Evolutionary conservation across 2,329 filamentous ascomycete genomes (phyloP), one percentile per base, ranked within the genome.

Genomic region (Diplodia seriata): DNA sequence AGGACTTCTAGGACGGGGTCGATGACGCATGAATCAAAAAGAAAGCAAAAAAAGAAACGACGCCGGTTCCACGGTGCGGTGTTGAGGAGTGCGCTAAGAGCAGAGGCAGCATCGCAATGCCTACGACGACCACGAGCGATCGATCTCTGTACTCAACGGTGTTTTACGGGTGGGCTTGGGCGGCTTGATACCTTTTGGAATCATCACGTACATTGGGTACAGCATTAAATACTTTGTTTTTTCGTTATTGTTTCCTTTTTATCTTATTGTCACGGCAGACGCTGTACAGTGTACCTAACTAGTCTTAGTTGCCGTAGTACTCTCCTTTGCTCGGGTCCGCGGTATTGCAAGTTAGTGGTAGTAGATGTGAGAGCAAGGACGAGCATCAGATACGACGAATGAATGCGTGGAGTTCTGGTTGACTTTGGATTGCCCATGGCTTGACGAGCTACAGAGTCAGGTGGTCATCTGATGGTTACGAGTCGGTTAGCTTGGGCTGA

Each of bases 1-100:
- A 84, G 70, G 90, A 91, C 70, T 94, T 94, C 78, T 93, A 69
- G 43, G 14, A 36, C 15, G 15, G 49, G 38, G 36, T 6, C 18
- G 5, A 57, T 33, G 64, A 62, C 23, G 57, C 26, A 63, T 38
- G 26, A 63, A 51, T 36, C 29, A 47, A 63, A 36, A 63, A 36
- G 31, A 56, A 57, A 43, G 29, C 23, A 31, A 15, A 59, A 43
- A 59, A 43, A 12, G n/a, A 57, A 31, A 51, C 38, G n/a, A 29
- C 51, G 59, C 33, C 31, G 59, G 40, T 15, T 15, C 23, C n/a
- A 61, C 18, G 20, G 26, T 18, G 14, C 15, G 20, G 43, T 43
- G n/a, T 59, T 43, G 55, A 56, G 12, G 56, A 61, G 36, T 40
- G 33, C 54, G 33, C 54, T 31, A 43, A 43, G 56, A 63, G 29